Evolutionary conservation across 2,329 filamentous ascomycete genomes (phyloP).

Genomic region (Penicillium sp.): DNA sequence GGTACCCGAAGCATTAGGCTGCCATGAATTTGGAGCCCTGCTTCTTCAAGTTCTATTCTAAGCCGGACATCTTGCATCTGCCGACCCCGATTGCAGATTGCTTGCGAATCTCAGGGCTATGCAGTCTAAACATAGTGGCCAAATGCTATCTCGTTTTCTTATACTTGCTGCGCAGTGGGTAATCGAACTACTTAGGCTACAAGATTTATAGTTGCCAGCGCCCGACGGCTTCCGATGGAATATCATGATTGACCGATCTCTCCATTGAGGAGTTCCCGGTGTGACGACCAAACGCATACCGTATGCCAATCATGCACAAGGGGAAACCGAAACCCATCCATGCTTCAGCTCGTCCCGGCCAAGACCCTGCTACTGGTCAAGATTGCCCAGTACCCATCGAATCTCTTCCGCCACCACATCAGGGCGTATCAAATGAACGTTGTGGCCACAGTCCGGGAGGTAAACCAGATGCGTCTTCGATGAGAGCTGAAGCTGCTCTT

Average conservation of each 20-base stretch:
- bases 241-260: background rate
- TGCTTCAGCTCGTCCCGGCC: slow-evolving; percentile 8
- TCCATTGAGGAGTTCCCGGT: background rate
- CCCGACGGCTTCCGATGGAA: background rate
- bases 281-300: too few species aligned
- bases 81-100: background rate
- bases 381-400: slow-evolving; percentile 35
- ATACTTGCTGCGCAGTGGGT: slow-evolving; percentile 2
- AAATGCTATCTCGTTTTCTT: too few species aligned
- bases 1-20: background rate
- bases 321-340: slow-evolving; percentile 1
- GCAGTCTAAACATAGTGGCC: slow-evolving; percentile 7
- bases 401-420: slow-evolving; percentile 43
- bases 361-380: slow-evolving; percentile 14
- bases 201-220: background rate
- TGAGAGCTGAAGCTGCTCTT: slow-evolving; percentile 39
- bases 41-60: background rate
- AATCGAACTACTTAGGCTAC: background rate
- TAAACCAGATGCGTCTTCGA: slow-evolving; percentile 33
- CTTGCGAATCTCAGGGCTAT: slow-evolving; percentile 12
- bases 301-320: too few species aligned
- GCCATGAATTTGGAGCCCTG: background rate
- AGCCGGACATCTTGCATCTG: background rate
- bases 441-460: slow-evolving; percentile 42
- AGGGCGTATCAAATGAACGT: slow-evolving; percentile 42